Evolutionary conservation across 2,329 filamentous ascomycete genomes (phyloP), one percentile per base, ranked within the genome.

Genomic region (Cryphonectria japonica): DNA sequence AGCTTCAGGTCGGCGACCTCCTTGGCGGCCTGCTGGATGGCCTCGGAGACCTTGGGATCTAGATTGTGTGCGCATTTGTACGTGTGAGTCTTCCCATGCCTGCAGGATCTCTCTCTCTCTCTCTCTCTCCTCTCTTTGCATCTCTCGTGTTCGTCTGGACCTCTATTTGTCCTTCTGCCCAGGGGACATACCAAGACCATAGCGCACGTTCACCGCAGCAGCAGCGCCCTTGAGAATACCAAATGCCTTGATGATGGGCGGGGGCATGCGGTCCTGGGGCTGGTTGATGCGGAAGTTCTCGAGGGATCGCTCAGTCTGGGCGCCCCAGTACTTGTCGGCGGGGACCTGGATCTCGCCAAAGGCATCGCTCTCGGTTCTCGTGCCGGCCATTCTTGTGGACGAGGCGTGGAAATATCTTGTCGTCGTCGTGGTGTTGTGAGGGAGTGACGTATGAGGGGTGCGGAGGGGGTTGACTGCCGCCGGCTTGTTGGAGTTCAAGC

Each of bases 221-320:
- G 96, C 96, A 70, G 96, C 96, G 75, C 95, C 95, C 89, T 99
- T 99, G 75, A 99, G 88, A 78, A 98, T 97, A 80, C 96, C 96
- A 81, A 99, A 98, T 8, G 96, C 96, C 83, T 91, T 92, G 79
- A 98, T 87, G 77, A 99, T 92, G 62, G 95, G 93, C 75, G 94
- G 91, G 65, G 96, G 96, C 95, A 98, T 98, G 81, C 96, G 94
- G 82, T 99, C 96, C 84, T 97, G 94, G 73, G 96, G 96, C 87
- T 98, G 96, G 85, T 98, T 98, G 90, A 99, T 98, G 83, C 92
- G 92, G 88, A 99, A 99, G 87, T 99, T 99, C 83, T 93, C 92
- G 81, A 98, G 89, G 67, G 95, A 98, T 76, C 95, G 92, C 88
- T 98, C 92, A 69, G 95, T 98, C 88, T 98, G 95, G 73, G 95